These are phyloP conservation scores for Escovopsis weberi DNA, from an alignment of 2,329 filamentous ascomycete genomes.

Conservation along the genomic window DNA sequence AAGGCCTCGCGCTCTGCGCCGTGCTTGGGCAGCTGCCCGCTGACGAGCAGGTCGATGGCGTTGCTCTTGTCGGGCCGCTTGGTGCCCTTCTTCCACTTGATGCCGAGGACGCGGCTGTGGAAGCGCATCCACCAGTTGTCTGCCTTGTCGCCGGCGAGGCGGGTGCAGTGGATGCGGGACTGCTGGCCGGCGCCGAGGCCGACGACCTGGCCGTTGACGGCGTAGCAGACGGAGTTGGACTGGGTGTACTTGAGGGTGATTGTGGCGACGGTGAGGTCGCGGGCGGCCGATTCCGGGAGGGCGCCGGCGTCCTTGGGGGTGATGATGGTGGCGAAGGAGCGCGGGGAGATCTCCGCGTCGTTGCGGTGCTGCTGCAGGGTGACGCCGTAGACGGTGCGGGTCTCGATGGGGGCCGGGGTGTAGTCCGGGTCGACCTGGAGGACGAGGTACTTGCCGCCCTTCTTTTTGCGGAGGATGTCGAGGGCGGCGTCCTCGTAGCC, in stretches of 20 bases:
- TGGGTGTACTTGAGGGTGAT: slow-evolving; percentile 98
- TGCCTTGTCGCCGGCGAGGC: slow-evolving; percentile 91
- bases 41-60: slow-evolving; percentile 89
- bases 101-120: slow-evolving; percentile 71
- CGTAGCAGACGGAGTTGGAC: slow-evolving; percentile 98
- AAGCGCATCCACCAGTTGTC: slow-evolving; percentile 99
- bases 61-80: slow-evolving; percentile 98
- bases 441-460: slow-evolving; percentile 91
- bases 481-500: slow-evolving; percentile 74
- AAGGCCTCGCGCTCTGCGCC: slow-evolving; percentile 78
- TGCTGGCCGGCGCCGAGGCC: slow-evolving; percentile 94
- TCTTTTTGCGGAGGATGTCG: slow-evolving; percentile 92
- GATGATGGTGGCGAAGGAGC: slow-evolving; percentile 74
- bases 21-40: slow-evolving; percentile 70
- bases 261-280: slow-evolving; percentile 87
- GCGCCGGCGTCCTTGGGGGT: slow-evolving; percentile 64
- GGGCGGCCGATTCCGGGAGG: slow-evolving; percentile 67
- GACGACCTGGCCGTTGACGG: slow-evolving; percentile 81
- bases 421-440: slow-evolving; percentile 88
- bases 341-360: slow-evolving; percentile 71
- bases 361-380: slow-evolving; percentile 85
- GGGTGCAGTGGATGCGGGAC: slow-evolving; percentile 95
- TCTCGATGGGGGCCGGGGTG: slow-evolving; percentile 66
- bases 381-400: slow-evolving; percentile 79
- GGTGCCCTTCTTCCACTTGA: slow-evolving; percentile 95